A percentile compares a stretch with the other conserved stretches of the same genome.
Conservation (phyloP, 140 eudicot genomes). For the Stevia rebaudiana region DNA sequence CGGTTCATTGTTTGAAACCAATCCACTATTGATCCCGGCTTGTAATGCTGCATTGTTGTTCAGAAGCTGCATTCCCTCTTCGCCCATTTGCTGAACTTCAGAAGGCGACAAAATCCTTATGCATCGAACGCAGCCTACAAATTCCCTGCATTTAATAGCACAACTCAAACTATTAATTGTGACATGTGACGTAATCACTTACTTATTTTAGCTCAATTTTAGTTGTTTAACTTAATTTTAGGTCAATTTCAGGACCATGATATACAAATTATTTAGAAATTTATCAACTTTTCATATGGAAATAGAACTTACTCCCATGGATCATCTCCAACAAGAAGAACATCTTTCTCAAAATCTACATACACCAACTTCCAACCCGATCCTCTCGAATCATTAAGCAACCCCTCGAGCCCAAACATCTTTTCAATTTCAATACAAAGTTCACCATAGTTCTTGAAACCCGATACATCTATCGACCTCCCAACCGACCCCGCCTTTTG, state of each 20-base stretch:
- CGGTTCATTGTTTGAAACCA: conserved; percentile 22
- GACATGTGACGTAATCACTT: too few species aligned
- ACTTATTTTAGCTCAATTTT: too few species aligned
- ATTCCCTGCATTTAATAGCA: conserved; percentile 49
- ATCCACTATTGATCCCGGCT: conserved; percentile 30
- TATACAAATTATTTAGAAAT: too few species aligned
- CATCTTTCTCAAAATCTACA: conserved; percentile 87
- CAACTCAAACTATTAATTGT: background rate
- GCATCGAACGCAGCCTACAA: conserved; percentile 82
- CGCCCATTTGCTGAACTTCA: conserved; percentile 95
- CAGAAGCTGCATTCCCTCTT: conserved; percentile 95
- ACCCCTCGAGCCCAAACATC: conserved; percentile 93
- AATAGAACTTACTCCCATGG: conserved; percentile 87
- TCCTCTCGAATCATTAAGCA: conserved; percentile 69
- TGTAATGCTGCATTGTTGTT: conserved; percentile 52
- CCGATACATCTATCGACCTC: conserved; percentile 89
- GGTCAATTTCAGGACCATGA: too few species aligned
- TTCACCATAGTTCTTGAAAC: conserved; percentile 75
- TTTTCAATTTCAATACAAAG: conserved; percentile 76
- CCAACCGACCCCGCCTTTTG: conserved; percentile 99
- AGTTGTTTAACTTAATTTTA: background rate
- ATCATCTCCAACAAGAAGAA: conserved; percentile 92
- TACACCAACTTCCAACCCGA: conserved; percentile 92
- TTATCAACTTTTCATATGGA: background rate
- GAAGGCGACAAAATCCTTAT: conserved; percentile 87